Conservation (phyloP, 805 yeast genomes). For the Nakazawaea wickerhamii region DNA sequence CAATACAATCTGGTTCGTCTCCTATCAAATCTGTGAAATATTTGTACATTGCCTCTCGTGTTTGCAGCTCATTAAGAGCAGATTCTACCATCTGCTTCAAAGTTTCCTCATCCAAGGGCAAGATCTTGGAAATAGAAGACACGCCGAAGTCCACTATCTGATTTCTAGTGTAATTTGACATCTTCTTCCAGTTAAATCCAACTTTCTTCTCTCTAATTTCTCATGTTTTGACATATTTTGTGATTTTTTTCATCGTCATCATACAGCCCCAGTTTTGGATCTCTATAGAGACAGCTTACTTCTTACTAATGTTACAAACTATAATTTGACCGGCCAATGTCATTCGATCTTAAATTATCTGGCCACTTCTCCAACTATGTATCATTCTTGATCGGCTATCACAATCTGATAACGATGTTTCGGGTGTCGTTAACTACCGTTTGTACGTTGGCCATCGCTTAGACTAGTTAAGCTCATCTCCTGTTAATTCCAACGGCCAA, state of each 20-base stretch:
- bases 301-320: too few species aligned
- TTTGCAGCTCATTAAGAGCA: conserved; percentile 36
- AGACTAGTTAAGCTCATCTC: not conserved
- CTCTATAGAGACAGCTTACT: too few species aligned
- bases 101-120: conserved; percentile 58
- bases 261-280: too few species aligned
- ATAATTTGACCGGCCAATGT: too few species aligned
- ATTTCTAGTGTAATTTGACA: conserved; percentile 16
- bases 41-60: conserved; percentile 41
- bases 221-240: not conserved
- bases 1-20: conserved; percentile 46
- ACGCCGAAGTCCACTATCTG: conserved; percentile 22
- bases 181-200: not conserved
- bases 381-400: not conserved
- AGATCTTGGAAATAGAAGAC: conserved; percentile 24
- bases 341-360: too few species aligned
- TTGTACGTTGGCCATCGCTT: not conserved
- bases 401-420: not conserved
- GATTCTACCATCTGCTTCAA: conserved; percentile 50
- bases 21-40: conserved; percentile 56
- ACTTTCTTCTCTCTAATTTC: not conserved
- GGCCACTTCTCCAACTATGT: too few species aligned
- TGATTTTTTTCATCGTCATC: too few species aligned
- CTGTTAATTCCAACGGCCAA: conserved; percentile 3
- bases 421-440: not conserved